These are phyloP conservation scores for Samsoniella hepiali DNA, from an alignment of 2,329 filamentous ascomycete species.

Conservation along the genomic window DNA sequence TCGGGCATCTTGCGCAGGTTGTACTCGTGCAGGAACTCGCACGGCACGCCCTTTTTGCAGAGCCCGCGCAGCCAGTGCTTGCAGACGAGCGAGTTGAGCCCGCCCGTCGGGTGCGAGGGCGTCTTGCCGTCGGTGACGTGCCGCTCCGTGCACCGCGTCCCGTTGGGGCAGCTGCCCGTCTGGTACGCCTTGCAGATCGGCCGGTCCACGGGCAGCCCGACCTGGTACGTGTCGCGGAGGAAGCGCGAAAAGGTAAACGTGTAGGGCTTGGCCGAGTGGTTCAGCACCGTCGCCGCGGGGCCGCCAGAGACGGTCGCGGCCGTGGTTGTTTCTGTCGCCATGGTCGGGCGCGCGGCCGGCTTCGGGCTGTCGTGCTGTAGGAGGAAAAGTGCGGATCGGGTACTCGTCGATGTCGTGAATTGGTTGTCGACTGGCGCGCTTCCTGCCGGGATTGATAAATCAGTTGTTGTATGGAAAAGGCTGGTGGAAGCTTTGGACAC, in stretches of 20 bases:
- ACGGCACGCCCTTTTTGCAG: slow-evolving; percentile 95
- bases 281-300: slow-evolving; percentile 48
- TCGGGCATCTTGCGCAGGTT: slow-evolving; percentile 98
- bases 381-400: not conserved
- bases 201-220: slow-evolving; percentile 73
- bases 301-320: slow-evolving; percentile 27
- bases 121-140: slow-evolving; percentile 52
- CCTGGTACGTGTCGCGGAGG: slow-evolving; percentile 77
- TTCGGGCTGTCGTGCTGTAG: not conserved
- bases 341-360: slow-evolving; percentile 16
- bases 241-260: slow-evolving; percentile 84
- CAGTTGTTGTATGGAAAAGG: not conserved
- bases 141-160: slow-evolving; percentile 79
- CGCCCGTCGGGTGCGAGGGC: slow-evolving; percentile 39
- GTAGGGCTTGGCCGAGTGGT: slow-evolving; percentile 55
- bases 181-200: slow-evolving; percentile 84
- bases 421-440: not conserved
- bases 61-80: slow-evolving; percentile 97
- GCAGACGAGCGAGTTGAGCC: slow-evolving; percentile 83
- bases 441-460: not conserved
- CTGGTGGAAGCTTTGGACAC: not conserved
- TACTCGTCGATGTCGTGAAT: not conserved
- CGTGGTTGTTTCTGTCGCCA: slow-evolving; percentile 30
- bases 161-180: slow-evolving; percentile 81
- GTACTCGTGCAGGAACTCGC: slow-evolving; percentile 98